Percentiles rank a stretch among this genome's conserved stretches.
Conservation (phyloP, 2,329 filamentous ascomycete genomes). For the Stenocarpella maydis region DNA sequence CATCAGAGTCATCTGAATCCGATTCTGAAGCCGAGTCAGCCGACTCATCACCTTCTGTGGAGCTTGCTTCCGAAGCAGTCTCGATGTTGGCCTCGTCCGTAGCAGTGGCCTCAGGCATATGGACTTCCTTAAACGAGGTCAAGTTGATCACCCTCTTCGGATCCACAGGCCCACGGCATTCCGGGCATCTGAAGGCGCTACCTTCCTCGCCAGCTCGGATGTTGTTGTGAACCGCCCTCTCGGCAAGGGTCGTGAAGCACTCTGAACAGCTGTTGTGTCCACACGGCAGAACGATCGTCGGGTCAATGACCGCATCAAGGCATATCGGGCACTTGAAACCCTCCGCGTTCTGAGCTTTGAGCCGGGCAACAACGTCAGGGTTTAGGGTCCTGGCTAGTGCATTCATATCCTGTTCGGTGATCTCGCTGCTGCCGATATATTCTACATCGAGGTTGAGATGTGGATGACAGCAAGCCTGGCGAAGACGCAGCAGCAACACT, state of each 20-base stretch:
- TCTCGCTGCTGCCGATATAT: slow-evolving; percentile 52
- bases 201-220: slow-evolving; percentile 68
- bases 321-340: slow-evolving; percentile 85
- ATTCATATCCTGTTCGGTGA: slow-evolving; percentile 52
- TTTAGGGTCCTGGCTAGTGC: slow-evolving; percentile 64
- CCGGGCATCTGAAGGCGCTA: slow-evolving; percentile 71
- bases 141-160: slow-evolving; percentile 77
- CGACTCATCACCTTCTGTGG: slow-evolving; percentile 35
- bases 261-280: slow-evolving; percentile 82
- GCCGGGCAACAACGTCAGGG: slow-evolving; percentile 68
- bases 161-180: slow-evolving; percentile 75
- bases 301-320: slow-evolving; percentile 77
- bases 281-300: slow-evolving; percentile 81
- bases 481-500: slow-evolving; percentile 79
- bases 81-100: slow-evolving; percentile 36
- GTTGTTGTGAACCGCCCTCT: slow-evolving; percentile 62
- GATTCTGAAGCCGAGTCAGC: slow-evolving; percentile 36
- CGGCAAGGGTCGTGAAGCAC: slow-evolving; percentile 75
- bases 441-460: slow-evolving; percentile 66
- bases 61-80: slow-evolving; percentile 30
- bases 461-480: slow-evolving; percentile 83
- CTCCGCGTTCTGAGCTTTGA: slow-evolving; percentile 57
- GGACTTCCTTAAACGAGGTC: slow-evolving; percentile 74
- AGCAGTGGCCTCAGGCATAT: slow-evolving; percentile 64
- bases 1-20: slow-evolving; percentile 45